Percentiles rank a stretch among this genome's conserved stretches.
phyloP scores from a whole-genome alignment of 768 basidiomycete genomes.

The Cyathus striatus region DNA sequence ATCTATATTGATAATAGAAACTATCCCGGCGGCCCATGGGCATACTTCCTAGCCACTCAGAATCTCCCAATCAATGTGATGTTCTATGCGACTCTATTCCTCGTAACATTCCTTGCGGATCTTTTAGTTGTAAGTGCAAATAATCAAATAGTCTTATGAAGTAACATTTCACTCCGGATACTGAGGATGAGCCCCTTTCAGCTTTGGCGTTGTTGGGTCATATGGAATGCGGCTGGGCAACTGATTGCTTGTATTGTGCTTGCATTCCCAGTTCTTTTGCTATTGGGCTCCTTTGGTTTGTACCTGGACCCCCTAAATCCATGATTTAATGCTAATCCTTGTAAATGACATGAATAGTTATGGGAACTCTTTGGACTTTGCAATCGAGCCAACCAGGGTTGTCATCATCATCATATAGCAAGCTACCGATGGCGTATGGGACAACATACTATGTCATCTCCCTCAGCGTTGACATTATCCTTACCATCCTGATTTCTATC shows the following conservation, averaged over 20 bases:
- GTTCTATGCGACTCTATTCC: slow-evolving; percentile 36
- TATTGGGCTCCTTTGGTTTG: slow-evolving; percentile 37
- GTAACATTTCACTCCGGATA: too few relatives aligned
- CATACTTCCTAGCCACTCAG: slow-evolving; percentile 36
- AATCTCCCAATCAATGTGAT: slow-evolving; percentile 36
- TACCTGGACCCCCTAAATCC: background rate
- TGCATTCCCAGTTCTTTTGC: slow-evolving; percentile 27
- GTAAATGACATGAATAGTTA: slow-evolving; percentile 15
- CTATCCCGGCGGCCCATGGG: slow-evolving; percentile 38
- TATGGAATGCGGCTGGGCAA: slow-evolving; percentile 33
- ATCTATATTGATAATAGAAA: slow-evolving; percentile 37
- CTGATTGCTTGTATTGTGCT: slow-evolving; percentile 23
- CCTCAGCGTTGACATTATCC: slow-evolving; percentile 33
- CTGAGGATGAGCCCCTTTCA: slow-evolving; percentile 10
- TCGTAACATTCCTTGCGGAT: slow-evolving; percentile 37
- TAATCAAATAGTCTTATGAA: background rate
- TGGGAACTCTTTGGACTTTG: slow-evolving; percentile 38
- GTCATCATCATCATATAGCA: slow-evolving; percentile 34
- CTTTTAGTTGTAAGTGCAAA: slow-evolving; percentile 31
- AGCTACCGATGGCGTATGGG: slow-evolving; percentile 26
- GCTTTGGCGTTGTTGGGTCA: slow-evolving; percentile 45
- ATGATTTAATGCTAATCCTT: background rate
- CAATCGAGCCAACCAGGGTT: slow-evolving; percentile 35
- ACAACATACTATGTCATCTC: slow-evolving; percentile 34
- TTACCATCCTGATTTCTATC: slow-evolving; percentile 30